Base-by-base conservation (phyloP, 2,329 filamentous ascomycete species). In the Cephalotrichum gorgonifer region DNA sequence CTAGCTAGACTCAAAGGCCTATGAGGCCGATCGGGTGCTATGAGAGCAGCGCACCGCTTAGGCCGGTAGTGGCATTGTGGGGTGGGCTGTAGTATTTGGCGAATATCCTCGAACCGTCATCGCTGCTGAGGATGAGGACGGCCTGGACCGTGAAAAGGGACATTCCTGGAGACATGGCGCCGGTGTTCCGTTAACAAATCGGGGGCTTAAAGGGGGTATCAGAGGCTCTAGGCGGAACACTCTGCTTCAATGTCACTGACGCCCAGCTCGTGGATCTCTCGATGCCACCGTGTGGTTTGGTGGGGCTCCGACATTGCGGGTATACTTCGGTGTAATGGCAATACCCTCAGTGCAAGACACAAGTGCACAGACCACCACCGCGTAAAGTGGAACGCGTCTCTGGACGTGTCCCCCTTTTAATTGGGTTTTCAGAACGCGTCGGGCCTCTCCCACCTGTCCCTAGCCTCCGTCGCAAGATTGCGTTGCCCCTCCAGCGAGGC, bases 91-190 rank as follows among this genome's bases (percentile, higher is more conserved):
- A 95, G 79, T 95, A 95, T 75, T 96, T 96, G 62, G 89, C 81
- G 66, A 95, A 88, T 71, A 97, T 87, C 66, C 91, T 82, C 53
- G 86, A 86, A 63, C 87, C 87, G 67, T 97, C 91, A 69, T 95
- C 88, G 53, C 84, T 83, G 61, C 85, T 81, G 64, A 90, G 82
- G 58, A 90, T 81, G 57, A 88, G 75, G 64, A 90, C 76, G 62
- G 86, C 86, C 66, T 86, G 85, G 62, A 89, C 76, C 60, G 83
- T 81, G 72, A 85, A 85, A 42, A 89, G 77, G 54, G 83, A 85
- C 71, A 88, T 81, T 69, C 81, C 79, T 54, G 83, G 82, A 57
- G 83, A 78, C 85, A 89, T 88, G 54, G 28, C 33, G 43, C 27
- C 39, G 41, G 22, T 30, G 25, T 39, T 41, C 14, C 33, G 31